Percentiles rank a stretch among this genome's conserved stretches.
phyloP scores from a whole-genome alignment of 179 eudicot species.

The Patellifolia procumbens region DNA sequence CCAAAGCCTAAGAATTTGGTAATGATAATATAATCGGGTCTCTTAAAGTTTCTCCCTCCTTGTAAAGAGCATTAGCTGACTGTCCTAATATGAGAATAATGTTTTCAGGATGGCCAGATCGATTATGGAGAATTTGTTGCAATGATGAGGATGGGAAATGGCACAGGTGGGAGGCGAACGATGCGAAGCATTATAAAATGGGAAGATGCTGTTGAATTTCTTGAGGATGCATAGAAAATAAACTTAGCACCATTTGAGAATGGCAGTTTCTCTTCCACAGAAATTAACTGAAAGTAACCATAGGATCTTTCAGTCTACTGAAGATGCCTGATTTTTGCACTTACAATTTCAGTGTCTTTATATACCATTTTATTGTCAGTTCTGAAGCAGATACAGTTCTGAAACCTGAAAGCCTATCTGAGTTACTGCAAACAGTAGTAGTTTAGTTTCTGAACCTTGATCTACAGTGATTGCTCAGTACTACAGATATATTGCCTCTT shows the following conservation, averaged over 20 bases:
- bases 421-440: neutral
- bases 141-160: conserved; percentile 87
- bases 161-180: conserved; percentile 73
- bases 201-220: conserved; percentile 30
- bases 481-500: neutral
- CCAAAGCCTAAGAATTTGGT: neutral
- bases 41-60: neutral
- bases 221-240: conserved; percentile 28
- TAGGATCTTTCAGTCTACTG: conserved; percentile 3
- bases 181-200: conserved; percentile 54
- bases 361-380: conserved; percentile 7
- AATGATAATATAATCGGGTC: neutral
- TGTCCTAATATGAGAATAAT: conserved; percentile 12
- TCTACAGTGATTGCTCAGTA: neutral
- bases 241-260: conserved; percentile 1
- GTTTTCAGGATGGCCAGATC: conserved; percentile 77
- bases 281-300: conserved; percentile 24
- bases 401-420: neutral
- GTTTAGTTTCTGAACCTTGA: neutral
- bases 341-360: neutral
- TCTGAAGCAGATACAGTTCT: neutral
- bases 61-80: neutral
- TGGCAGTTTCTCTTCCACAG: neutral
- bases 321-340: neutral
- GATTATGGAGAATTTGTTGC: conserved; percentile 79